Evolutionary conservation across 305 asterid species (phyloP).

Genomic region (Striga hermonthica): DNA sequence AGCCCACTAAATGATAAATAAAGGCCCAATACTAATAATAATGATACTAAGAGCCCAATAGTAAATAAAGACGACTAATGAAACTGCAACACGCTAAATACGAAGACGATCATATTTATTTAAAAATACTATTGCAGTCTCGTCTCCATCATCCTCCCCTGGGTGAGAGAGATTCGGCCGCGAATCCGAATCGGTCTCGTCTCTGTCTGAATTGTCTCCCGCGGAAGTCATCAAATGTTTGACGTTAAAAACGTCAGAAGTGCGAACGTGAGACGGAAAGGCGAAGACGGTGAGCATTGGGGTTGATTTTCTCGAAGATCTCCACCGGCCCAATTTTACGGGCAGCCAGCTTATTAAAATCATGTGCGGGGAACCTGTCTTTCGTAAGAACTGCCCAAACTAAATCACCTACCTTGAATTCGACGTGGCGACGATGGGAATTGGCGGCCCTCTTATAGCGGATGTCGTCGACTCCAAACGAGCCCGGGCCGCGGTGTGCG

Average conservation of each 20-base stretch:
- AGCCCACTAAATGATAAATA: no score
- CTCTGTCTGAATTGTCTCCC: no score
- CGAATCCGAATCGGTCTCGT: no score
- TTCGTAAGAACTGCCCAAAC: neutral
- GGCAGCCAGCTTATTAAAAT: neutral
- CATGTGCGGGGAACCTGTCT: neutral
- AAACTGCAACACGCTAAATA: neutral
- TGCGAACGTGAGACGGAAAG: neutral
- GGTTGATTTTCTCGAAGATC: neutral
- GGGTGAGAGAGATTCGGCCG: no score
- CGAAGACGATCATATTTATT: neutral
- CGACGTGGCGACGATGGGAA: neutral
- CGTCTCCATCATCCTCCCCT: no score
- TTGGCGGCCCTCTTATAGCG: neutral
- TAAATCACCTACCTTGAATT: neutral
- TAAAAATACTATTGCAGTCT: no score
- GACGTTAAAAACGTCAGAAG: no score
- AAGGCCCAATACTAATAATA: no score
- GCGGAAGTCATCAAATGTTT: no score
- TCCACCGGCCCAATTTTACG: neutral
- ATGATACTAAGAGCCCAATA: no score
- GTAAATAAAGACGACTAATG: no score
- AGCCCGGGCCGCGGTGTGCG: no score
- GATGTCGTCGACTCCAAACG: neutral
- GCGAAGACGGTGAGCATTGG: neutral